Evolutionary conservation across 2,329 filamentous ascomycete species (phyloP).

Genomic region (Verticillium longisporum): DNA sequence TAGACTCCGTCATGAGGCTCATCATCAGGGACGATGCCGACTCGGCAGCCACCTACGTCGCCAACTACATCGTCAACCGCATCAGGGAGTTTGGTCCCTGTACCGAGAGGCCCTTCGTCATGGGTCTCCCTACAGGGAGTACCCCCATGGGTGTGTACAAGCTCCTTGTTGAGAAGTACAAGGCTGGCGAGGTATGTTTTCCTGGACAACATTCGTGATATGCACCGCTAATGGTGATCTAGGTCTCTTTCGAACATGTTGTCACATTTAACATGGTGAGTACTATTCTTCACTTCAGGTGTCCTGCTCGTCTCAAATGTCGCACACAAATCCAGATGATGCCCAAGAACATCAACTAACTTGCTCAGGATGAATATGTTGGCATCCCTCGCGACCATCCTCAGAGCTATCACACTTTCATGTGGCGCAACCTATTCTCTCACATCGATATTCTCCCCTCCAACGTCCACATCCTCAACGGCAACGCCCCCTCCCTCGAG

Average conservation of each 20-base stretch:
- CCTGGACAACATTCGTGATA: too few species aligned
- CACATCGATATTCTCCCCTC: conserved; percentile 73
- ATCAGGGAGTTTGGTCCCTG: conserved; percentile 74
- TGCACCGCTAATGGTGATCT: conserved; percentile 14
- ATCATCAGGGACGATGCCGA: conserved; percentile 71
- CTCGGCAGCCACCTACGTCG: conserved; percentile 67
- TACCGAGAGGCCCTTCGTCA: conserved; percentile 66
- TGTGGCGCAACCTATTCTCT: conserved; percentile 90
- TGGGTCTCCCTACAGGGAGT: conserved; percentile 78
- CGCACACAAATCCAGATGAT: too few species aligned
- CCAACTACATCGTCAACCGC: conserved; percentile 75
- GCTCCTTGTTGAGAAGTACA: conserved; percentile 64
- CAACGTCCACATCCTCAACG: conserved; percentile 80
- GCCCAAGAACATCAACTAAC: not conserved
- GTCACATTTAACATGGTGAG: conserved; percentile 86
- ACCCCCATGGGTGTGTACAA: conserved; percentile 74
- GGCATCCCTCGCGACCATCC: conserved; percentile 76
- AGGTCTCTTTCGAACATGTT: conserved; percentile 82
- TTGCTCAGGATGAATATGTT: conserved; percentile 71
- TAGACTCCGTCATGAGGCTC: conserved; percentile 58
- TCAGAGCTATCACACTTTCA: conserved; percentile 84
- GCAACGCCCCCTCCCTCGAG: conserved; percentile 68
- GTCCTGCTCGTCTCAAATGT: not conserved
- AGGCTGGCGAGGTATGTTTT: conserved; percentile 48
- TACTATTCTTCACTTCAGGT: not conserved